phyloP scores from a whole-genome alignment of 208 protist species.

The Trypanosoma cruzi region DNA sequence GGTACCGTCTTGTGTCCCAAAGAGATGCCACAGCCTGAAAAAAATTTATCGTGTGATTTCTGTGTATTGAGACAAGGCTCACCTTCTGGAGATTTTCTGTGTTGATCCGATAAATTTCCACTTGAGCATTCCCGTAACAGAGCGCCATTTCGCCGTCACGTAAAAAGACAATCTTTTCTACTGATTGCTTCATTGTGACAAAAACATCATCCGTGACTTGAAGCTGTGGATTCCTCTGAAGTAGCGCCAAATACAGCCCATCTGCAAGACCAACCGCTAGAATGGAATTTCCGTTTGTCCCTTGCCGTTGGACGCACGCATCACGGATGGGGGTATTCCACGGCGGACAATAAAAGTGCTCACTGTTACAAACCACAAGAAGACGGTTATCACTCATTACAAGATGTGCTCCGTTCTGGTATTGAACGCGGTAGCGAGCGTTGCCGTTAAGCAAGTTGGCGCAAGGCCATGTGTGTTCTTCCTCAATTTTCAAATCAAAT shows the following conservation, averaged over 20 bases:
- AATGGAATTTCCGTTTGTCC: slow-evolving; percentile 22
- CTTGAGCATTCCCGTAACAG: slow-evolving; percentile 60
- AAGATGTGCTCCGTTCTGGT: slow-evolving; percentile 26
- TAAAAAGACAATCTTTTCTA: slow-evolving; percentile 48
- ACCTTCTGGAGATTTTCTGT: slow-evolving; percentile 26
- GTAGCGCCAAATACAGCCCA: slow-evolving; percentile 48
- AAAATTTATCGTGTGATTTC: slow-evolving; percentile 18
- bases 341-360: slow-evolving; percentile 60
- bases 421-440: slow-evolving; percentile 12
- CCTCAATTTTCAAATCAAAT: slow-evolving; percentile 27
- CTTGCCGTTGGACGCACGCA: slow-evolving; percentile 37
- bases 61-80: slow-evolving; percentile 10
- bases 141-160: slow-evolving; percentile 28
- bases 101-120: slow-evolving; percentile 42
- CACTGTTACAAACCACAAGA: slow-evolving; percentile 38
- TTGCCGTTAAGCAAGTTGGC: slow-evolving; percentile 28
- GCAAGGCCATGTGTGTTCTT: slow-evolving; percentile 29
- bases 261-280: slow-evolving; percentile 55
- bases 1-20: slow-evolving; percentile 14
- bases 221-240: slow-evolving; percentile 28
- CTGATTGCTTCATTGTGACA: slow-evolving; percentile 38
- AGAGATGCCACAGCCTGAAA: slow-evolving; percentile 24
- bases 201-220: slow-evolving; percentile 29
- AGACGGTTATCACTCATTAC: slow-evolving; percentile 34
- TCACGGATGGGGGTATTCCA: slow-evolving; percentile 52